These are phyloP conservation scores for Claviceps cyperi DNA, from an alignment of 2,329 filamentous ascomycete genomes.

Conservation along the genomic window DNA sequence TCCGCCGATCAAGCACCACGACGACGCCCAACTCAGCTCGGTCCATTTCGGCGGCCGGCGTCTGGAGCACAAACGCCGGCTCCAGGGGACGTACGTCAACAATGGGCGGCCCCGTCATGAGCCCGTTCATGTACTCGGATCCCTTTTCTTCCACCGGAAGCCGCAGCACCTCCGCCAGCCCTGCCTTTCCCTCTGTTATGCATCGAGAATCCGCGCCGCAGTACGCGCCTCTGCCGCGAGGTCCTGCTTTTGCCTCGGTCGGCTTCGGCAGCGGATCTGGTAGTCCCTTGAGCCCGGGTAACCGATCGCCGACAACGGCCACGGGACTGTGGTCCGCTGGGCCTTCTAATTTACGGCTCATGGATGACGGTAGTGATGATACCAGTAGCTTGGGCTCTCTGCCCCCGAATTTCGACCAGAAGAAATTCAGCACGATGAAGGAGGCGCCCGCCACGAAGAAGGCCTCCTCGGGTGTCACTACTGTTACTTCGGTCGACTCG, in stretches of 20 bases:
- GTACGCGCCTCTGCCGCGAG: constrained; percentile 10
- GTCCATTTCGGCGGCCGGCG: constrained; percentile 19
- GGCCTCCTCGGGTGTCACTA: neutral
- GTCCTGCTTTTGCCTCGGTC: constrained; percentile 6
- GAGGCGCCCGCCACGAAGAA: constrained; percentile 1
- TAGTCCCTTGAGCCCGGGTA: constrained; percentile 8
- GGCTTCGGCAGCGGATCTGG: constrained; percentile 6
- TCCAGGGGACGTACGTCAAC: constrained; percentile 23
- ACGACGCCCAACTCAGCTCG: constrained; percentile 21
- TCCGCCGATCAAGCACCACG: constrained; percentile 29
- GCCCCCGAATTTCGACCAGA: constrained; percentile 36
- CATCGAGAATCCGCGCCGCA: constrained; percentile 18
- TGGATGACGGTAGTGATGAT: constrained; percentile 32
- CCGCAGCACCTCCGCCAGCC: constrained; percentile 31
- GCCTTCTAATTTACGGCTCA: constrained; percentile 27
- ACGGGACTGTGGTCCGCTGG: constrained; percentile 21
- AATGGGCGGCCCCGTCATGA: constrained; percentile 15
- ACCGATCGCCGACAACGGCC: constrained; percentile 10
- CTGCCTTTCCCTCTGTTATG: constrained; percentile 14
- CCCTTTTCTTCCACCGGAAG: constrained; percentile 26
- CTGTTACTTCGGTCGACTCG: neutral
- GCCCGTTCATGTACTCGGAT: constrained; percentile 25
- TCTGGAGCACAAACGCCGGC: constrained; percentile 13
- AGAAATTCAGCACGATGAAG: constrained; percentile 13
- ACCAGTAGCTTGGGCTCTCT: constrained; percentile 34